Base-by-base conservation (phyloP, 2,329 filamentous ascomycete species). In the Nemania sp. region DNA sequence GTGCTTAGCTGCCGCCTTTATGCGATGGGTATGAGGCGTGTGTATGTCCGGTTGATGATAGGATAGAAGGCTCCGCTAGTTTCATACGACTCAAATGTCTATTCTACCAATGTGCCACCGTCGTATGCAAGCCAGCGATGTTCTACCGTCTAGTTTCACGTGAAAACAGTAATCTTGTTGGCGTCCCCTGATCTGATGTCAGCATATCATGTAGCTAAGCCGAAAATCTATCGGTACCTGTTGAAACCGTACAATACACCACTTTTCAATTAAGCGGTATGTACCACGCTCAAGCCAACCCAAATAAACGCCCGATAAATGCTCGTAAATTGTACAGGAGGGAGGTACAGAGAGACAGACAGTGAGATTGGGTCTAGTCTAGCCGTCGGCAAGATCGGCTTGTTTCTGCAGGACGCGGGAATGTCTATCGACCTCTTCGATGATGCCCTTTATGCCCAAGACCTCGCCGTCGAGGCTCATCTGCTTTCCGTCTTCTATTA, bases 371-470 rank as follows among this genome's bases (percentile, higher is more conserved):
- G 24, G 47, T 2, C 2, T 36, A 34, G 34, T 51, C 46, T 58
- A 64, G 14, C 44, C 44, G 4, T 83, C 81, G 31, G 73, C 75
- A 69, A 97, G 75, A 68, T 95, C 92, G 64, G 91, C 89, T 73
- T 90, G 84, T 70, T 96, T 87, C 66, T 90, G 86, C 68, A 97
- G 74, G 63, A 80, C 78, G 62, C 94, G 83, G 45, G 91, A 96
- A 75, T 97, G 91, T 66, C 94, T 81, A 71, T 97, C 89, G 39
- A 96, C 86, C 73, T 97, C 91, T 71, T 91, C 89, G 53, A 93
- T 80, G 17, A 97, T 83, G 66, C 91, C 89, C 70, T 90, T 89
- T 69, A 97, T 92, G 64, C 86, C 88, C 74, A 92, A 79, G 72
- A 87, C 88, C 64, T 90, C 86, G 62, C 90, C 81, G 69, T 96